Evolutionary conservation across 345 rosid genomes (phyloP), one percentile per base, ranked within the genome.

Genomic region (Aquilaria sinensis): DNA sequence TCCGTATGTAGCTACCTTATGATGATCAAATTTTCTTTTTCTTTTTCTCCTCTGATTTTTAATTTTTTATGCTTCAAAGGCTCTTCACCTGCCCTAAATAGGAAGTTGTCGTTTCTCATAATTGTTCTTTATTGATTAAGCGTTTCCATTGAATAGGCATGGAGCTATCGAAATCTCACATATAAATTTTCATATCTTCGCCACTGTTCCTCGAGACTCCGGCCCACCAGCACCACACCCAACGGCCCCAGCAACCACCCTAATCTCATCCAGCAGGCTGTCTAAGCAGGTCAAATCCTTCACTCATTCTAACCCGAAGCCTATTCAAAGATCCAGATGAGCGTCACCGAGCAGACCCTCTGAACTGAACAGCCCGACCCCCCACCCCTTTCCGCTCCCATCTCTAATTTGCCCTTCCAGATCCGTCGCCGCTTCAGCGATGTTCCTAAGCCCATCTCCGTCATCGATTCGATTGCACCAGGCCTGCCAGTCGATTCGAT

Each of bases 191-290:
- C 87, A 88, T 76, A 61, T 93, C 72, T 90, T 97, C 61, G 79
- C 86, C 61, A 93, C 97, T 62, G 94, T 97, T 77, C 97, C 98
- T 6, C 76, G 91, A 53, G 77, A 69, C 59, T 51, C 73, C 11
- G 68, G 49, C 47, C 79, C 75, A 0, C 73, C 82, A 1, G 67
- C 67, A 2, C 66, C 13, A 12, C 67, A 61, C 6, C 79, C 64
- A 10, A 56, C 66, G 31, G 60, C 64, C 2, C 71, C 57, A 2
- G 14, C 69, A 34, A 45, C 74, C 16, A 16, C 74, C 64, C 34
- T 55, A 9, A 9, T 43, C 34, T 65, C 80, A 47, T 16, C 61
- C 5, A 52, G 12, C 59, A 76, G 69, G 49, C 53, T 78, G 51
- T 70, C 37, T 66, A 34, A 45, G 51, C 69, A 56, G 55, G 57